phyloP scores from a whole-genome alignment of 2,329 filamentous ascomycete species.

The Fusarium sp. region DNA sequence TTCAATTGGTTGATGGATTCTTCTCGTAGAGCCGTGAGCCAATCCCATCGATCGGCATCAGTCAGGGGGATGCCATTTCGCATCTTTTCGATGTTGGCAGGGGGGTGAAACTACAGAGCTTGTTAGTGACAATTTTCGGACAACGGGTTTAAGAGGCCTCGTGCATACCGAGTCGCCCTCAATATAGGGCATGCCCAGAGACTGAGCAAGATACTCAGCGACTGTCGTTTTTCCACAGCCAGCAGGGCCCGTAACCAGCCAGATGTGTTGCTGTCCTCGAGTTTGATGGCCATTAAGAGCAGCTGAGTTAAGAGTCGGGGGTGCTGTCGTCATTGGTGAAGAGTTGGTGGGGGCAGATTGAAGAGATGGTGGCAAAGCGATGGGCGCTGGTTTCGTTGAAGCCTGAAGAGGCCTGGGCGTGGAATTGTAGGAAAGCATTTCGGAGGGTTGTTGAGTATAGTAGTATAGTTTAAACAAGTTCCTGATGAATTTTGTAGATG shows the following conservation, averaged over 20 bases:
- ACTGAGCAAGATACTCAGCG: slow-evolving; percentile 70
- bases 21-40: slow-evolving; percentile 83
- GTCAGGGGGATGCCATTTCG: slow-evolving; percentile 82
- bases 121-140: slow-evolving; percentile 40
- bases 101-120: slow-evolving; percentile 73
- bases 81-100: slow-evolving; percentile 92
- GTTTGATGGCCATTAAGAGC: slow-evolving; percentile 47
- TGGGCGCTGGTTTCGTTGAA: slow-evolving; percentile 47
- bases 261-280: slow-evolving; percentile 72
- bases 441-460: slow-evolving; percentile 21
- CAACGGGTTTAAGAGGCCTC: slow-evolving; percentile 19
- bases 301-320: slow-evolving; percentile 46
- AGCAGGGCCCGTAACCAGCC: slow-evolving; percentile 82
- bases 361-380: slow-evolving; percentile 37
- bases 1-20: slow-evolving; percentile 69
- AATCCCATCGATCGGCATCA: slow-evolving; percentile 97
- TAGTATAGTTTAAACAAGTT: slow-evolving; percentile 8
- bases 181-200: slow-evolving; percentile 75
- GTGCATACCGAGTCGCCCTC: slow-evolving; percentile 78
- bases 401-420: slow-evolving; percentile 58
- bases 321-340: slow-evolving; percentile 37
- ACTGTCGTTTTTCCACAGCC: slow-evolving; percentile 84
- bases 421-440: slow-evolving; percentile 64
- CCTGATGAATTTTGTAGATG: slow-evolving; percentile 9
- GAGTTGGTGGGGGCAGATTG: slow-evolving; percentile 31